Percentiles rank a stretch among this genome's conserved stretches.
phyloP scores from a whole-genome alignment of 2,329 filamentous ascomycete species.

The Penicillium polonicum region DNA sequence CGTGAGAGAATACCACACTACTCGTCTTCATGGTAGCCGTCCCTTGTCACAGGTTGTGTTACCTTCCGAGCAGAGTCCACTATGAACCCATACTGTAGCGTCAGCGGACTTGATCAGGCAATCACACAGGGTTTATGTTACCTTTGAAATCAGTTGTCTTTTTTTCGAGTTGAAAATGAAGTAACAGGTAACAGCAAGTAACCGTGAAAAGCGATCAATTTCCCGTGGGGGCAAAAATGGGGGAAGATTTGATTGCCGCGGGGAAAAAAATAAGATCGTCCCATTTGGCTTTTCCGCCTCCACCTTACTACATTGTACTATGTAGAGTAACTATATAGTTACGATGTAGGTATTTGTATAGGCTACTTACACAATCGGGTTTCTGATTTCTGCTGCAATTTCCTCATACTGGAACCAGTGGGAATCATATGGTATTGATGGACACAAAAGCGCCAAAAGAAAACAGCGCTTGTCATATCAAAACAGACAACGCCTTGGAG shows the following conservation, averaged over 20 bases:
- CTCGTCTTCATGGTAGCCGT: constrained; percentile 40
- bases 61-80: constrained; percentile 7
- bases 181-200: neutral
- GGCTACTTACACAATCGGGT: neutral
- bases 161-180: neutral
- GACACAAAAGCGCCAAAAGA: constrained; percentile 8
- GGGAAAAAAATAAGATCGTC: constrained; percentile 18
- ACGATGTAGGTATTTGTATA: neutral
- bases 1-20: constrained; percentile 40
- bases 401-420: constrained; percentile 7
- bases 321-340: too few relatives aligned
- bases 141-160: neutral
- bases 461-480: constrained; percentile 12
- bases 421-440: constrained; percentile 25
- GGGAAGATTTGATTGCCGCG: constrained; percentile 15
- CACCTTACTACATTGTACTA: neutral
- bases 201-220: neutral
- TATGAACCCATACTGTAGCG: neutral
- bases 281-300: constrained; percentile 19
- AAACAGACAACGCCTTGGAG: constrained; percentile 19
- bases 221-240: constrained; percentile 1
- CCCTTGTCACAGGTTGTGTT: constrained; percentile 22
- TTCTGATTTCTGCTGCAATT: neutral
- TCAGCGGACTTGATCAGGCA: neutral
- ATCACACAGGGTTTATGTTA: neutral